Percentiles rank a stretch among this genome's conserved stretches.
Evolutionary conservation across 116 monocot genomes (phyloP).

Genomic region (Trichopus zeylanicus): DNA sequence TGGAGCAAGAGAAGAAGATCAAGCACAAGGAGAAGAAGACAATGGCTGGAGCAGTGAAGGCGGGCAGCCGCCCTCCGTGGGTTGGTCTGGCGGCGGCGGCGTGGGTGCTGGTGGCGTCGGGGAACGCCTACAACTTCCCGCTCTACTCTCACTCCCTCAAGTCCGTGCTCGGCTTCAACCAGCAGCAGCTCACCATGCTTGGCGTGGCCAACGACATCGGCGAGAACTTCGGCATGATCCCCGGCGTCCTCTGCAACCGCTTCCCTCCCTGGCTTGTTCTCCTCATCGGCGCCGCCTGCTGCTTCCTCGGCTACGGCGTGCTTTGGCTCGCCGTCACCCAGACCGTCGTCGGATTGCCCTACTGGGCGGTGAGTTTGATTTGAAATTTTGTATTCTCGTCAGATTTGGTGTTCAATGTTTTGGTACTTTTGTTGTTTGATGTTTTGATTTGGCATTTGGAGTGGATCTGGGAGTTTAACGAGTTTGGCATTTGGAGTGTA

Average conservation of each 20-base stretch:
- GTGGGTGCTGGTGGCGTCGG: constrained; percentile 38
- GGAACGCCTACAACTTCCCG: constrained; percentile 39
- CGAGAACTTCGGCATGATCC: constrained; percentile 40
- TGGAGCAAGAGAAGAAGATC: no score
- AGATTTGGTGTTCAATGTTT: background rate
- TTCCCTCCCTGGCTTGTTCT: constrained; percentile 34
- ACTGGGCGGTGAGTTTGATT: constrained; percentile 23
- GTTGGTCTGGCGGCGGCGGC: constrained; percentile 48
- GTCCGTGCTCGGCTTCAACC: constrained; percentile 40
- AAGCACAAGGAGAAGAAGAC: background rate
- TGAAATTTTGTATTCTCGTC: background rate
- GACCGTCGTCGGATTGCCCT: constrained; percentile 20
- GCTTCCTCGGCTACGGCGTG: constrained; percentile 34
- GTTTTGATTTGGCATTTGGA: background rate
- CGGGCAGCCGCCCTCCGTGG: constrained; percentile 47
- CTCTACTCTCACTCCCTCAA: constrained; percentile 45
- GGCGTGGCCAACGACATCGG: constrained; percentile 50
- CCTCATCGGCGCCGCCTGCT: constrained; percentile 17
- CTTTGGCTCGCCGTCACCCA: constrained; percentile 28
- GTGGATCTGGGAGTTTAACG: no score
- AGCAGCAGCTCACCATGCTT: constrained; percentile 41
- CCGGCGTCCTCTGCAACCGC: constrained; percentile 37
- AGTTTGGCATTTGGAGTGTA: no score
- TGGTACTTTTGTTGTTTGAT: background rate
- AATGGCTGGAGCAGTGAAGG: constrained; percentile 14